Percentiles rank a stretch among this genome's conserved stretches.
phyloP scores from a whole-genome alignment of 768 basidiomycete genomes.

The Lactarius deliciosus region DNA sequence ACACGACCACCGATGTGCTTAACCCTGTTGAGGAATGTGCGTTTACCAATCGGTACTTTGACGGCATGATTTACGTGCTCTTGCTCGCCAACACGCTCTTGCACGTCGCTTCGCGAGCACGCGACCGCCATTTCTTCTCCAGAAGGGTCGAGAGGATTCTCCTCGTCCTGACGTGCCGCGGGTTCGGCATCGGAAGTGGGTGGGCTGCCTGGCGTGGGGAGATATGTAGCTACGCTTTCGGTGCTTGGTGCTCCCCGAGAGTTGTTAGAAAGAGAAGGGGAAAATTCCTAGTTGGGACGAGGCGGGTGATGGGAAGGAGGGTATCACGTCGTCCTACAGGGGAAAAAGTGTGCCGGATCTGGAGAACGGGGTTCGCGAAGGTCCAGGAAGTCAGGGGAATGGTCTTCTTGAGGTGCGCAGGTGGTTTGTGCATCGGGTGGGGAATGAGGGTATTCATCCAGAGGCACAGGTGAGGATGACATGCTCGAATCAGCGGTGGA shows the following conservation, averaged over 20 bases:
- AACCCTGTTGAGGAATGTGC: slow-evolving; percentile 23
- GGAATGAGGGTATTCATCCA: slow-evolving; percentile 1
- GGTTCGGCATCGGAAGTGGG: slow-evolving; percentile 4
- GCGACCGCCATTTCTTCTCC: not conserved
- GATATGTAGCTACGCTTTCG: slow-evolving; percentile 18
- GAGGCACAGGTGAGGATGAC: not conserved
- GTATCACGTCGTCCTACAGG: slow-evolving; percentile 15
- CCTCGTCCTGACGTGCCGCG: slow-evolving; percentile 1
- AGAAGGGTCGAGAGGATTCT: not conserved
- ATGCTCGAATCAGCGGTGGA: slow-evolving; percentile 21
- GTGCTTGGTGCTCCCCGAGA: slow-evolving; percentile 7
- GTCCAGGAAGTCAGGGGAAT: slow-evolving; percentile 16
- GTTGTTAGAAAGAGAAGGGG: slow-evolving; percentile 15
- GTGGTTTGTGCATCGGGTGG: slow-evolving; percentile 1
- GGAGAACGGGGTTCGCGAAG: slow-evolving; percentile 28
- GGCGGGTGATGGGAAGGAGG: slow-evolving; percentile 25
- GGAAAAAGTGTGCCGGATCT: slow-evolving; percentile 28
- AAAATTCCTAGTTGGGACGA: slow-evolving; percentile 27
- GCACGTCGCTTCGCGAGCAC: not conserved
- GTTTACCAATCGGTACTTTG: slow-evolving; percentile 14
- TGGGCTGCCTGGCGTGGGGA: slow-evolving; percentile 10
- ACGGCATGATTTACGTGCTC: not conserved
- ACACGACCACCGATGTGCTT: slow-evolving; percentile 28
- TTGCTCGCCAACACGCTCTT: not conserved
- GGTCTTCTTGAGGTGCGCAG: not conserved